Conservation (phyloP, 345 rosid genomes). For the Carallia brachiata region DNA sequence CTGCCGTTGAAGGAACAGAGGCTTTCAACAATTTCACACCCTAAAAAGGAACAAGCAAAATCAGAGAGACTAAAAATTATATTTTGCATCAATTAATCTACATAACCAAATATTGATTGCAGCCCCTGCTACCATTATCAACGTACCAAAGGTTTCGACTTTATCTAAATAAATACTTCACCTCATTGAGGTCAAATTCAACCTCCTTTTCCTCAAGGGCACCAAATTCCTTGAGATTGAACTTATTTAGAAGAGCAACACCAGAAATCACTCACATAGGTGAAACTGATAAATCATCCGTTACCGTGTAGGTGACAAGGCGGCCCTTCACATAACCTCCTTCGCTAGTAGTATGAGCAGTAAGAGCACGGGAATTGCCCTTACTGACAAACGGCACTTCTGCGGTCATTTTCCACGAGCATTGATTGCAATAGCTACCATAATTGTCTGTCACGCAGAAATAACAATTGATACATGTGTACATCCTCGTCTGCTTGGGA, state of each 20-base stretch:
- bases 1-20: not conserved
- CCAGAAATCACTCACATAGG: slow-evolving; percentile 28
- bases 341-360: too few species aligned
- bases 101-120: too few species aligned
- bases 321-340: slow-evolving; percentile 9
- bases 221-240: slow-evolving; percentile 7
- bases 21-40: slow-evolving; percentile 9
- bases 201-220: slow-evolving; percentile 1
- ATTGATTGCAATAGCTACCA: not conserved
- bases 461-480: not conserved
- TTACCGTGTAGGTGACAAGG: slow-evolving; percentile 29
- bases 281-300: slow-evolving; percentile 28
- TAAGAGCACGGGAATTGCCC: too few species aligned
- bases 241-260: slow-evolving; percentile 14
- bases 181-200: slow-evolving; percentile 17
- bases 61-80: too few species aligned
- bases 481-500: not conserved
- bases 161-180: not conserved
- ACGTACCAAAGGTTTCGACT: too few species aligned
- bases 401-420: not conserved
- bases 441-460: not conserved
- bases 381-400: not conserved
- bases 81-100: too few species aligned
- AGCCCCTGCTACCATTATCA: too few species aligned
- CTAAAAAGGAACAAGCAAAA: not conserved